Evolutionary conservation across 805 yeast species (phyloP), one percentile per base, ranked within the genome.

Genomic region (Saccharomycopsis babjevae): DNA sequence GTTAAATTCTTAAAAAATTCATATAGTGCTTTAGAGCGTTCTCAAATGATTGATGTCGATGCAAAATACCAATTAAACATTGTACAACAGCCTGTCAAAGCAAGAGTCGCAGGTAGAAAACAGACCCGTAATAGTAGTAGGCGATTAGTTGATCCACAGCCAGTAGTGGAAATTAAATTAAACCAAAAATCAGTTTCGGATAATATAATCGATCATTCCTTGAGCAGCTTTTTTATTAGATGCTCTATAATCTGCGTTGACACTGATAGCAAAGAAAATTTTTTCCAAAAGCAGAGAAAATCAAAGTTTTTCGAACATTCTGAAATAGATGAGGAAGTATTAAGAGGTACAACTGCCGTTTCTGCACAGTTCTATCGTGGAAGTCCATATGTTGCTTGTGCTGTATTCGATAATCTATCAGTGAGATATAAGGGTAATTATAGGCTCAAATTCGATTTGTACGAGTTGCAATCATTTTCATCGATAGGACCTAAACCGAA

Each of bases 61-160:
- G 62, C 59, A 25, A 56, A 58, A 28, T 62, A 43, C 50, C 16
- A 43, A 3, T 43, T 64, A 18, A 52, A 46, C 30, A 62, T 64
- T 15, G 61, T 64, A 4, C 66, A 64, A 54, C 66, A 64, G 25
- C 66, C 66, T 32, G 63, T 62, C 6, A 60, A 62, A 39, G 66
- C 66, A 22, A 59, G 66, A 56, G 66, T 62, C 10, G 63, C 65
- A 15, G 66, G 65, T 7, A 56, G 65, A 43, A 63, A 62, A 38
- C 61, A 60, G 39, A 62, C 66, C 18, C 38, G 63, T 28, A 60
- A 60, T 54, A 50, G 57, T 28, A 56, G 62, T 18, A 64, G 66
- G 59, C 34, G 66, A 54, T 50, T 64, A 28, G 66, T 64, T 25
- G 66, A 64, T 54, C 66, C 66, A 5, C 66, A 63, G 34, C 66